phyloP scores from a whole-genome alignment of 2,329 filamentous ascomycete species.

The Elsinoe ampelina region DNA sequence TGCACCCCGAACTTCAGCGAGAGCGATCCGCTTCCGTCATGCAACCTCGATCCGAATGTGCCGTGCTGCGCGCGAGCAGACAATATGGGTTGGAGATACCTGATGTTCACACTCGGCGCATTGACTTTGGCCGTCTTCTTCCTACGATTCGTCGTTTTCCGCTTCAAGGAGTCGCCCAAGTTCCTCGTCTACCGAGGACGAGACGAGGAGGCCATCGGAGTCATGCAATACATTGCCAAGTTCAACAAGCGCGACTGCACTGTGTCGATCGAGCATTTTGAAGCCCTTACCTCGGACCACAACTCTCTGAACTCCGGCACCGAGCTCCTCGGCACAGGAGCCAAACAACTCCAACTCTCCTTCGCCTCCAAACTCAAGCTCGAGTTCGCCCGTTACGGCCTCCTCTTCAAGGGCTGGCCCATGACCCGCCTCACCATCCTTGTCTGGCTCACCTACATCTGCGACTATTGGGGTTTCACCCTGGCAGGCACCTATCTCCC shows the following conservation, averaged over 20 bases:
- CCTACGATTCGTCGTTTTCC: constrained; percentile 45
- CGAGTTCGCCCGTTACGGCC: constrained; percentile 36
- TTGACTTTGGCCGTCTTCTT: constrained; percentile 40
- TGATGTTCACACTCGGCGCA: constrained; percentile 33
- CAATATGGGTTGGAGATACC: constrained; percentile 40
- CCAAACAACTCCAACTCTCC: constrained; percentile 25
- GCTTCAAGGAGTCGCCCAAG: constrained; percentile 51
- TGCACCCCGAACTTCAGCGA: constrained; percentile 44
- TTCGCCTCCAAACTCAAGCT: constrained; percentile 29
- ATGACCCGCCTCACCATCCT: constrained; percentile 39
- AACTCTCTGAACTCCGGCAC: constrained; percentile 20
- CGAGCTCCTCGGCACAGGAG: constrained; percentile 27
- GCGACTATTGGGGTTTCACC: constrained; percentile 43
- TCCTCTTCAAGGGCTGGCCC: constrained; percentile 35
- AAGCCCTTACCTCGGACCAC: constrained; percentile 27
- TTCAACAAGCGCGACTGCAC: constrained; percentile 32
- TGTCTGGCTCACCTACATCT: constrained; percentile 44
- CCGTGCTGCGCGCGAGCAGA: constrained; percentile 30
- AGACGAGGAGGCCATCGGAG: constrained; percentile 43
- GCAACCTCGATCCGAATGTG: constrained; percentile 28
- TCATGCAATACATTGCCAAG: constrained; percentile 35
- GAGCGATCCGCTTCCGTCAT: constrained; percentile 36
- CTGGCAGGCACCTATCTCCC: constrained; percentile 42
- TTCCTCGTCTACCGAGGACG: constrained; percentile 46
- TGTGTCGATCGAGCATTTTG: constrained; percentile 29